Evolutionary conservation across 2,329 filamentous ascomycete species (phyloP), one percentile per base, ranked within the genome.

Genomic region (Akanthomyces lecanii): DNA sequence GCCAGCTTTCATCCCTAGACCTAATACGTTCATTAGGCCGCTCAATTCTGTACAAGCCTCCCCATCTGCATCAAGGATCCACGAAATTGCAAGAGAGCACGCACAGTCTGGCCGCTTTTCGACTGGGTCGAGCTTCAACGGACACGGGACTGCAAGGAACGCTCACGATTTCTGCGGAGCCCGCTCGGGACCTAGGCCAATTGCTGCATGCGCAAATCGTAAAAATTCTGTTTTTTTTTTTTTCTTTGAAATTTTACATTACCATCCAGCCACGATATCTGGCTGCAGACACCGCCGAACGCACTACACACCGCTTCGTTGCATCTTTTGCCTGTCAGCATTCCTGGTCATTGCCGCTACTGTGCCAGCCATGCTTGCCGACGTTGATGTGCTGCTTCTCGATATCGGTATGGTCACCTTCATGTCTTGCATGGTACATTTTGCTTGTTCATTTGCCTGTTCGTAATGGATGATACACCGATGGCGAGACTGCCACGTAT

Each of bases 311-410:
- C 58, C 59, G 59, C 59, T 61, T 6, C 21, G 51, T 55, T 48
- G 16, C 40, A 61, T 45, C 50, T 36, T 28, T 28, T 38, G 23
- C 38, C n/a, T n/a, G 40, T 45, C 38, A 45, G n/a, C 48, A 53
- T 53, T 53, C 25, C 40, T 61, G 25, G 42, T 12, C n/a, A 23
- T 36, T 28, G 33, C 21, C 51, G 63, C 57, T 59, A 59, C 63
- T 42, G 58, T 4, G n/a, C 65, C 67, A 52, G 65, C 66, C 62
- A 70, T 67, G 57, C 69, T 75, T 48, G 68, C 66, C 52, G 66
- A 71, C 40, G 71, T 70, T 61, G 71, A 75, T 57, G 68, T 75
- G 28, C 63, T 76, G 36, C 65, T 76, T 33, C 75, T 76, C 54
- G 74, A 76, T 52, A 76, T 76, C 66, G 74, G 74, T 76, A 74